Conservation (phyloP, 108 stramenopile species). For the Cyclotella kingstonii region DNA sequence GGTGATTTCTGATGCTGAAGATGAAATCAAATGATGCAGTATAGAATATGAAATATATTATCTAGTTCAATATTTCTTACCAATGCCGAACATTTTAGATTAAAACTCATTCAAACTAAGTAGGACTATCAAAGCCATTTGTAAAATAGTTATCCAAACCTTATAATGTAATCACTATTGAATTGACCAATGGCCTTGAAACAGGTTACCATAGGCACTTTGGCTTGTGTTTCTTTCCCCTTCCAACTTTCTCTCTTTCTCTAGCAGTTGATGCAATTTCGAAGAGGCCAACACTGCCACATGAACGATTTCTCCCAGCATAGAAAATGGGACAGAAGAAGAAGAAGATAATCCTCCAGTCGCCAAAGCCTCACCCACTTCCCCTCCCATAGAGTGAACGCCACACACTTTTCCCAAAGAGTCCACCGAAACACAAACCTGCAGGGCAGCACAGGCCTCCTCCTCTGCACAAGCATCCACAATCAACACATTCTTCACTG, state of each 20-base stretch:
- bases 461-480: conserved; percentile 69
- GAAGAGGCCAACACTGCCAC: conserved; percentile 26
- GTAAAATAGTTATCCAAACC: too few species aligned
- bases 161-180: too few species aligned
- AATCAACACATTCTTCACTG: conserved; percentile 38
- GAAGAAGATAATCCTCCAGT: conserved; percentile 1
- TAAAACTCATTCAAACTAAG: too few species aligned
- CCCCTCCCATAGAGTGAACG: conserved; percentile 51
- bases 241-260: conserved; percentile 1
- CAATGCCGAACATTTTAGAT: too few species aligned
- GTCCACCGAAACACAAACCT: conserved; percentile 63
- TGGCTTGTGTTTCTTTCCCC: not conserved
- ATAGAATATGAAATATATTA: too few species aligned
- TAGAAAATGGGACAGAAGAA: conserved; percentile 41
- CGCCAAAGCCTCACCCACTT: conserved; percentile 11
- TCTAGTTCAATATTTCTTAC: too few species aligned
- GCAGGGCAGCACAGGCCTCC: conserved; percentile 60
- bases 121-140: too few species aligned
- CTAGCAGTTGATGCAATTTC: conserved; percentile 34
- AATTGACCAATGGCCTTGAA: conserved; percentile 29
- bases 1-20: too few species aligned
- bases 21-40: too few species aligned
- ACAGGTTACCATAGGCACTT: conserved; percentile 32
- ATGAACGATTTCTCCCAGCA: conserved; percentile 37
- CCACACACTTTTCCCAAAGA: conserved; percentile 50